Evolutionary conservation across 2,329 filamentous ascomycete species (phyloP).

Genomic region (Sordariomycetes sp.): DNA sequence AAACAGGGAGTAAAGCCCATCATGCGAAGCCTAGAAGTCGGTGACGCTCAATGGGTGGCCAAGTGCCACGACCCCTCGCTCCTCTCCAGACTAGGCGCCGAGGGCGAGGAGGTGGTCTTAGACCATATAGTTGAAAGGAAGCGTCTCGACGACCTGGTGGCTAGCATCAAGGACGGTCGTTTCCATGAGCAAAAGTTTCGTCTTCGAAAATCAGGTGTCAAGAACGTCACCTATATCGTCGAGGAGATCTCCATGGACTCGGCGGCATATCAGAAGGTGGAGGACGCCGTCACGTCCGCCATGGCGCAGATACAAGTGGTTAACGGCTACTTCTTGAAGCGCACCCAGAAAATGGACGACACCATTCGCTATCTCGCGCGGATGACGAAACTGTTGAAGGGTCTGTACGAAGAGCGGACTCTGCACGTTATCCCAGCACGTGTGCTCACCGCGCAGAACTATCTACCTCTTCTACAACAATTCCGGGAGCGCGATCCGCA

Average conservation of each 20-base stretch:
- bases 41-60: conserved; percentile 72
- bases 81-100: conserved; percentile 43
- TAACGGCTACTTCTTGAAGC: conserved; percentile 69
- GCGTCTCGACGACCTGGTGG: conserved; percentile 67
- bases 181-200: conserved; percentile 82
- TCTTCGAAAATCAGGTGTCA: conserved; percentile 59
- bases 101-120: conserved; percentile 61
- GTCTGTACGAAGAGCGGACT: conserved; percentile 47
- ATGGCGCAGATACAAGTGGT: conserved; percentile 71
- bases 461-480: conserved; percentile 51
- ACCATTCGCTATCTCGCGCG: conserved; percentile 64
- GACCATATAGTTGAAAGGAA: conserved; percentile 79
- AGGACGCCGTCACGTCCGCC: conserved; percentile 59
- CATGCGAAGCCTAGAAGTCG: conserved; percentile 59
- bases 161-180: conserved; percentile 71
- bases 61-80: conserved; percentile 52
- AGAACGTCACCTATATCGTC: conserved; percentile 68
- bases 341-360: conserved; percentile 65
- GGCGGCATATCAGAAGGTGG: conserved; percentile 42
- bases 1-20: conserved; percentile 56
- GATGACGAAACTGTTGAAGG: conserved; percentile 59
- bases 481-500: conserved; percentile 41
- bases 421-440: conserved; percentile 56
- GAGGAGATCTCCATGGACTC: conserved; percentile 59
- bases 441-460: conserved; percentile 53